phyloP scores from a whole-genome alignment of 257 asterid species.

The Penstemon barbatus region DNA sequence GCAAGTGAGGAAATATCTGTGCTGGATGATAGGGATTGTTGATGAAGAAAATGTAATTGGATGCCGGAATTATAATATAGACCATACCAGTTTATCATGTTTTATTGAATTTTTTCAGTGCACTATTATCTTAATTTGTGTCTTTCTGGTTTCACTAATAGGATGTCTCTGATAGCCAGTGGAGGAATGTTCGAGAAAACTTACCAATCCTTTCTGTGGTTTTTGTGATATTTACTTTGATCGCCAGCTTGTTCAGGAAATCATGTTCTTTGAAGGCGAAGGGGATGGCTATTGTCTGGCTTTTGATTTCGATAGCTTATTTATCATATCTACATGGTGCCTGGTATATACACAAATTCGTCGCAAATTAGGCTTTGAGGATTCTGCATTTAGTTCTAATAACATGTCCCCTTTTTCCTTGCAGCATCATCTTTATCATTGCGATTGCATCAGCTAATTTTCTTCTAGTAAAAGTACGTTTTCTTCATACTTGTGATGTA shows the following conservation, averaged over 20 bases:
- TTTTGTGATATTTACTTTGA: slow-evolving; percentile 66
- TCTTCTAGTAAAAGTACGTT: slow-evolving; percentile 80
- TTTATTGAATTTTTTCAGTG: slow-evolving; percentile 5
- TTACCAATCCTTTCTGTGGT: slow-evolving; percentile 64
- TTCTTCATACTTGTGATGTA: slow-evolving; percentile 21
- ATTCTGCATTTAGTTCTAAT: slow-evolving; percentile 26
- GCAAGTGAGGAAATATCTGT: slow-evolving; percentile 6
- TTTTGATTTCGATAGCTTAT: slow-evolving; percentile 62
- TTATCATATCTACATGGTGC: slow-evolving; percentile 81
- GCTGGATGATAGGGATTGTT: background rate
- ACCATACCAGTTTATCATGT: background rate
- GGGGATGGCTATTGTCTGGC: slow-evolving; percentile 89
- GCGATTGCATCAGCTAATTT: slow-evolving; percentile 79
- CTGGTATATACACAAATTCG: slow-evolving; percentile 51
- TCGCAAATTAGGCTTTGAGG: slow-evolving; percentile 24
- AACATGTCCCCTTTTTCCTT: slow-evolving; percentile 24
- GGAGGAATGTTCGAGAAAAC: slow-evolving; percentile 94
- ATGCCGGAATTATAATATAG: slow-evolving; percentile 11
- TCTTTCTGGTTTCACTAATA: slow-evolving; percentile 29
- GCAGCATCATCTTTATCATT: slow-evolving; percentile 70
- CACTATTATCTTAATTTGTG: slow-evolving; percentile 18
- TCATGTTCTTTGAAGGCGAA: slow-evolving; percentile 58
- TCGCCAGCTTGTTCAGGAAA: slow-evolving; percentile 54
- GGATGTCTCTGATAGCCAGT: slow-evolving; percentile 92
- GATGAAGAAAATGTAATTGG: background rate